Base-by-base conservation (phyloP, 169 alveolate genomes). In the Theileria sp. region DNA sequence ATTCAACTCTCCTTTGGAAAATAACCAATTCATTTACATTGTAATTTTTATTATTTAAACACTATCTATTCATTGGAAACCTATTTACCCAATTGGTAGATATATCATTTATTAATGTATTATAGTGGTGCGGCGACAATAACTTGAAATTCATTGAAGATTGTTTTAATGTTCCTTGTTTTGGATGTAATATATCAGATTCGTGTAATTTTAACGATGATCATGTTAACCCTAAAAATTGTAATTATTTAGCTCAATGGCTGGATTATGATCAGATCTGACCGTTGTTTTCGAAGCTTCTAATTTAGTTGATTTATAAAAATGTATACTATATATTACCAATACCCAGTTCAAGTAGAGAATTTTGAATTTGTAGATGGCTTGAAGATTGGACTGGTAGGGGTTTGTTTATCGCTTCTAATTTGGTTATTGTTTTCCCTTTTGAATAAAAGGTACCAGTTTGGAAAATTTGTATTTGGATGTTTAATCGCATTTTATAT, bases 81-180 rank as follows among this genome's bases (percentile, higher is more conserved):
- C 73, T 83, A 80, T 38, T 15, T 60, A 73, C 1, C 61, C 72
- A 58, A 28, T 13, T 13, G 54, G 4, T 44, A 44, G 54, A 44
- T 44, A 44, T 44, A 9, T 23, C 75, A 67, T 10, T 32, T 12
- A 67, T 26, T 12, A 23, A 34, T 73, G 23, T 60, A 51, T 3
- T 65, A 32, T 49, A 73, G 88, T 75, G 94, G 91, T 19, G 90
- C 73, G 88, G 94, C 38, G 21, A 74, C 84, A 30, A 86, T 75
- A 60, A 72, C 54, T 60, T 75, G 50, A 65, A 49, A 51, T 78
- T 79, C 26, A 78, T 83, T 15, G 74, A 62, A 13, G 73, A 85
- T 36, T 81, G 87, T 21, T 85, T 79, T 34, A 83, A 75, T 12
- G 80, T 84, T 5, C 94, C 94, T 44, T 89, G 94, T 66, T 71